Base-by-base conservation (phyloP, 768 basidiomycete species). In the Suillus fuscotomentosus region DNA sequence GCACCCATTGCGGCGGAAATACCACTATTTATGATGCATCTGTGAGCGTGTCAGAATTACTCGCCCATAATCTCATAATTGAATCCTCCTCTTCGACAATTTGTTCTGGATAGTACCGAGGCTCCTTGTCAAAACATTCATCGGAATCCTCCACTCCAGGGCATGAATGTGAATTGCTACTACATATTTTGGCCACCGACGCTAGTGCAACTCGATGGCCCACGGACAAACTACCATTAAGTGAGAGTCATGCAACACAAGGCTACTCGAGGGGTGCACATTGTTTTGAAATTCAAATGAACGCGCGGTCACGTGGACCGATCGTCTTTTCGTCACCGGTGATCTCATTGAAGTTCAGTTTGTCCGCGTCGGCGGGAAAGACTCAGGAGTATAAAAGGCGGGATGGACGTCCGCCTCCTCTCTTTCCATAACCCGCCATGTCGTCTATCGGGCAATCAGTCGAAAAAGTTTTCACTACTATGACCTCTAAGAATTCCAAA, bases 261-360 rank as follows among this genome's bases (percentile, higher is more conserved):
- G 22, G 47, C 13, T n/a, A 11, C 43, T 45, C 20, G 20, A 31
- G 8, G 48, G 22, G 48, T 22, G 14, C 8, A 50, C 15, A 27
- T 51, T 27, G 51, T 31, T 31, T 31, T 53, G 27, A 31, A 31
- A 51, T 53, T 51, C 27, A 51, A 51, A 31, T 51, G 27, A 20
- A 27, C 41, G 57, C 57, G 57, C 57, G 57, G 57, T 59, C 57
- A 59, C 57, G 57, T 59, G 57, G 7, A 22, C 60, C n/a, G 60
- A 67, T 50, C 67, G 54, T 70, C 63, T 66, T 62, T 61, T 38
- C 68, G 68, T 75, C 70, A 70, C 60, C 60, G 65, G 60, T 17
- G 54, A 59, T 56, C 27, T 59, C 54, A 63, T 31, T 43, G 39
- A 42, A 17, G 20, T 48, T 48, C 22, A 41, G n/a, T 24, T 11